Evolutionary conservation across 768 basidiomycete genomes (phyloP), one percentile per base, ranked within the genome.

Genomic region (Mycena olivaceomarginata): DNA sequence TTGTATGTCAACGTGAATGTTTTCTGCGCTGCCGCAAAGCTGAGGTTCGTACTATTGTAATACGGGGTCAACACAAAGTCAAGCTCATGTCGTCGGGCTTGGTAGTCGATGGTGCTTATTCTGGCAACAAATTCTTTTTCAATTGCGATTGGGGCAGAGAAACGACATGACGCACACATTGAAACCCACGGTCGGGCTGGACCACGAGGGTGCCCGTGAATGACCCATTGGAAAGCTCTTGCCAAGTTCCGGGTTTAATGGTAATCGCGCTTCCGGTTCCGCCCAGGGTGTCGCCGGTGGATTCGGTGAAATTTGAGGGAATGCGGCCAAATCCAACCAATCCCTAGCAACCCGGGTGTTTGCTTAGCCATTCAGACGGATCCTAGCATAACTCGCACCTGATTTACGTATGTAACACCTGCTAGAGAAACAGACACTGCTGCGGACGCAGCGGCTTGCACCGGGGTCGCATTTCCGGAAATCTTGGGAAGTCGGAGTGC

Each of bases 181-280:
- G 81, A 86, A n/a, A 92, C 10, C 92, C 92, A n/a, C 92, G 86
- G 79, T 93, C 92, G 12, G 92, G 91, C 74, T 92, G 91, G 0
- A 88, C 89, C n/a, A 91, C 79, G 40, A 93, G 80, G 2, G 89
- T 91, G 12, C 92, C 92, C 3, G 84, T 83, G 80, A 87, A 92
- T 2, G 82, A 83, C 2, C 89, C 90, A 74, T 89, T 77, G 2
- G 75, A 63, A 5, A 72, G 64, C 57, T 80, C 68, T 25, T 78
- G 80, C 85, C 90, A 93, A 1, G 91, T 87, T 5, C 89, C 89
- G 7, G 76, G 85, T 83, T 93, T 90, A 72, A 94, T 77, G 2
- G 92, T 88, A 25, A 93, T 92, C 2, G 91, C 92, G 69, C 92
- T 92, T 20, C 93, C 93, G 22, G 93, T 88, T 12, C 92, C 92